Conservation (phyloP, 2,329 filamentous ascomycete genomes). For the Lasiodiplodia sp. region DNA sequence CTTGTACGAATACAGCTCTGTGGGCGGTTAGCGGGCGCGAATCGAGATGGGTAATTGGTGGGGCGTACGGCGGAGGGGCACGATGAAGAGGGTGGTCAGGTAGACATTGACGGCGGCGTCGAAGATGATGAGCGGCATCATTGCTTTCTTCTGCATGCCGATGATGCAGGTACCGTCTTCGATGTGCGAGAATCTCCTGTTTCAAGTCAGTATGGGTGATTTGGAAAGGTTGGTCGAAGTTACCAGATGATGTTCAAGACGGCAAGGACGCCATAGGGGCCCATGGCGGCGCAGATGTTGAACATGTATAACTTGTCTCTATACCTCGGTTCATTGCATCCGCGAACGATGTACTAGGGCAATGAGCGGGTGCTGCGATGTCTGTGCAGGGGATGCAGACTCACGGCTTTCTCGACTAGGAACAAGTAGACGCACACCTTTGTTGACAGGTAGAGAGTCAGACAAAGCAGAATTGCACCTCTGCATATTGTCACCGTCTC, state of each 20-base stretch:
- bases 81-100: slow-evolving; percentile 67
- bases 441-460: slow-evolving; percentile 16
- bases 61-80: slow-evolving; percentile 57
- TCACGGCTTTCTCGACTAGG: slow-evolving; percentile 20
- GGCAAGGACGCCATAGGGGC: slow-evolving; percentile 11
- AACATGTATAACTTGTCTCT: slow-evolving; percentile 10
- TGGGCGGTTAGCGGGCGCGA: background rate
- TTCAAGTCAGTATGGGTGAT: background rate
- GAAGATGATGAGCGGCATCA: slow-evolving; percentile 68
- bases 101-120: slow-evolving; percentile 70
- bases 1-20: slow-evolving; percentile 21
- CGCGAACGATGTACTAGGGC: slow-evolving; percentile 17
- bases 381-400: background rate
- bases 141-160: slow-evolving; percentile 64
- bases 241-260: slow-evolving; percentile 24
- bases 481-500: slow-evolving; percentile 2
- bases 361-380: background rate
- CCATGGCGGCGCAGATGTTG: slow-evolving; percentile 4
- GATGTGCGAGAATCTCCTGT: slow-evolving; percentile 15
- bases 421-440: slow-evolving; percentile 18
- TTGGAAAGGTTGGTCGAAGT: background rate
- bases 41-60: background rate
- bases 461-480: slow-evolving; percentile 10
- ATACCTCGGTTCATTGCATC: background rate
- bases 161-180: slow-evolving; percentile 59